These are phyloP conservation scores for Colletotrichum viniferum DNA, from an alignment of 2,329 filamentous ascomycete species.

Conservation along the genomic window DNA sequence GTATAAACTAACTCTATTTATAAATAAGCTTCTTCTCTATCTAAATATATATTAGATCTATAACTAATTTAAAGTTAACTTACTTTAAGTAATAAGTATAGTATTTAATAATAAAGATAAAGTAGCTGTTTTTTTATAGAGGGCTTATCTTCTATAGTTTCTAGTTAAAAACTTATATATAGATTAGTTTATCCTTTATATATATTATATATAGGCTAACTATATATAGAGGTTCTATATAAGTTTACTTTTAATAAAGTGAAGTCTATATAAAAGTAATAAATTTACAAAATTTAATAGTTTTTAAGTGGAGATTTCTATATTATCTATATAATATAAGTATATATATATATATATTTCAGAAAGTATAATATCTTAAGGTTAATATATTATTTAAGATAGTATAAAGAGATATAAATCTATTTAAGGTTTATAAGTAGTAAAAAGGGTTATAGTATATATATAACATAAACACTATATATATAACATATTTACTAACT, in stretches of 20 bases:
- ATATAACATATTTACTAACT: no score
- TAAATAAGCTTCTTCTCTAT: no score
- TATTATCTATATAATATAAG: not conserved
- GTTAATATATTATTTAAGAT: no score
- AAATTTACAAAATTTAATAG: not conserved
- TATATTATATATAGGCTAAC: not conserved
- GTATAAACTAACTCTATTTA: not conserved
- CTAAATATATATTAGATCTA: not conserved
- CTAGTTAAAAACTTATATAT: not conserved
- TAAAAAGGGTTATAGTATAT: no score
- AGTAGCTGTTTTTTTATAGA: not conserved
- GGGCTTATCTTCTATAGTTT: not conserved
- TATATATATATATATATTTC: no score
- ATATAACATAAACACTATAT: no score
- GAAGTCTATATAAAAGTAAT: not conserved
- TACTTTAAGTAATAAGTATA: not conserved
- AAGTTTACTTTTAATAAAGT: not conserved
- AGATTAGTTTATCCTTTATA: not conserved
- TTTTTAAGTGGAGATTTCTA: not conserved
- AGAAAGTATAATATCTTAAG: no score
- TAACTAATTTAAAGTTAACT: no score
- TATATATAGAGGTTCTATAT: not conserved
- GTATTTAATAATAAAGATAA: no score
- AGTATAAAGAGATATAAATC: no score
- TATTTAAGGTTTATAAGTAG: no score